These are phyloP conservation scores for Xylaria arbuscula DNA, from an alignment of 2,329 filamentous ascomycete species.

Conservation along the genomic window DNA sequence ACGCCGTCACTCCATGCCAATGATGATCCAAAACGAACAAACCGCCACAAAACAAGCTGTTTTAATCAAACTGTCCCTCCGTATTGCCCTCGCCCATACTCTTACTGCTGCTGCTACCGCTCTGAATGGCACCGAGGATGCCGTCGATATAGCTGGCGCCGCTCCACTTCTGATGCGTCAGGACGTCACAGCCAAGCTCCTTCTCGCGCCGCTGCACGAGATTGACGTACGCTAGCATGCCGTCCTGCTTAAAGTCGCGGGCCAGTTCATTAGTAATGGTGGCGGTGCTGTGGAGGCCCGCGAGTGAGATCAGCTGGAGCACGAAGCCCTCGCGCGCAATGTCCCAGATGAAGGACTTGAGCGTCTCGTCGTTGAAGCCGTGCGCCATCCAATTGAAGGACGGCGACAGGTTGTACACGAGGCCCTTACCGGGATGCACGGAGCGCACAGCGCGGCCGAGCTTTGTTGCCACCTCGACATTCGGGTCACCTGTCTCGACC, in stretches of 20 bases:
- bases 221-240: constrained; percentile 98
- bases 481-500: constrained; percentile 95
- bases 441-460: constrained; percentile 82
- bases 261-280: constrained; percentile 79
- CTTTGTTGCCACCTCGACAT: constrained; percentile 77
- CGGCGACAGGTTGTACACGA: constrained; percentile 96
- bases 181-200: constrained; percentile 88
- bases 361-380: constrained; percentile 83
- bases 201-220: constrained; percentile 90
- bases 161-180: constrained; percentile 92
- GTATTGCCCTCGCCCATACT: constrained; percentile 97
- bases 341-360: constrained; percentile 97
- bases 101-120: constrained; percentile 85
- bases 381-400: constrained; percentile 99
- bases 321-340: constrained; percentile 87
- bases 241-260: constrained; percentile 84
- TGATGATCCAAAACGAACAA: background rate
- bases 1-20: constrained; percentile 21
- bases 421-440: constrained; percentile 79
- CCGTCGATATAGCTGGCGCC: constrained; percentile 82
- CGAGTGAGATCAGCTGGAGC: constrained; percentile 74
- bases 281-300: constrained; percentile 73
- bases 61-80: constrained; percentile 71
- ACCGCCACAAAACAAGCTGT: too few species aligned
- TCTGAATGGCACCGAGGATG: constrained; percentile 89